These are phyloP conservation scores for Laguncularia racemosa DNA, from an alignment of 345 rosid genomes.

Conservation along the genomic window DNA sequence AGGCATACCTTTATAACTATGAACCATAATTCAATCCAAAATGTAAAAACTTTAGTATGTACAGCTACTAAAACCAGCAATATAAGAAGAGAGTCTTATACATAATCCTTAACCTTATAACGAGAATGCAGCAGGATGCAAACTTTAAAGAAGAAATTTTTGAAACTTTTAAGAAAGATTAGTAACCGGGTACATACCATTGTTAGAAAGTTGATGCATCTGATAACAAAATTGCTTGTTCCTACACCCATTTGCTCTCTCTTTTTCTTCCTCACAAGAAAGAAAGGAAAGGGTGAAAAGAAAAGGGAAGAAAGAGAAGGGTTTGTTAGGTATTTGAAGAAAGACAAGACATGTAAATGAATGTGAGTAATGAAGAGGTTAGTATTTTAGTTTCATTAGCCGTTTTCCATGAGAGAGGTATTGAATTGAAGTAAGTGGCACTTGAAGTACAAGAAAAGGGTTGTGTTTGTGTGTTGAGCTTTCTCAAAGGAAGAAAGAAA, in stretches of 20 bases:
- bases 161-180: background rate
- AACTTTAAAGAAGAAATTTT: background rate
- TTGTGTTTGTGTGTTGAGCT: too few species aligned
- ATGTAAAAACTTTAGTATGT: too few species aligned
- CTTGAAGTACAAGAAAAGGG: slow-evolving; percentile 23
- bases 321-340: background rate
- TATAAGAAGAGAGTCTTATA: too few species aligned
- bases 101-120: too few species aligned
- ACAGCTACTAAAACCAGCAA: too few species aligned
- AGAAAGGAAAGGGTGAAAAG: background rate
- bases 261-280: slow-evolving; percentile 3
- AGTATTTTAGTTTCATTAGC: too few species aligned
- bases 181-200: slow-evolving; percentile 37
- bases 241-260: slow-evolving; percentile 61
- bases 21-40: too few species aligned
- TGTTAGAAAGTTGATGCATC: slow-evolving; percentile 91
- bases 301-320: background rate
- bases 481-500: too few species aligned
- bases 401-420: slow-evolving; percentile 8
- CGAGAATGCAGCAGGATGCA: background rate
- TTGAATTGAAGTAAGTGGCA: slow-evolving; percentile 8
- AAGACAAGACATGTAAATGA: background rate
- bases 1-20: too few species aligned
- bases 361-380: too few species aligned
- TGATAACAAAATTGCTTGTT: slow-evolving; percentile 76